Evolutionary conservation across 768 basidiomycete genomes (phyloP), one percentile per base, ranked within the genome.

Genomic region (Cyclocybe cylindracea): DNA sequence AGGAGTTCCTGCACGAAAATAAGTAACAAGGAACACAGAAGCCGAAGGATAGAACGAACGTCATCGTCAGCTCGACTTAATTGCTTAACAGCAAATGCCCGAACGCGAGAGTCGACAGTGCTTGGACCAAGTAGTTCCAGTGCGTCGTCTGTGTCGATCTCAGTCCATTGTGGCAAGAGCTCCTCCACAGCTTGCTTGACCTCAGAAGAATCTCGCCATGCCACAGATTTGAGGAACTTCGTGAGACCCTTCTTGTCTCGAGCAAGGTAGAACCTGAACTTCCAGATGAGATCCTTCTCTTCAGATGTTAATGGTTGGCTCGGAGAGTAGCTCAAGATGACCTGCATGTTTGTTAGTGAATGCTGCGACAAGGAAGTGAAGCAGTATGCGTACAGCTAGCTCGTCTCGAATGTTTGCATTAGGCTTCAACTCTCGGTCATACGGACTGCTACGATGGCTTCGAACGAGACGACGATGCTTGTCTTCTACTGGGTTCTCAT

Each of bases 181-280:
- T 96, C 93, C 66, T 98, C 97, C 11, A 98, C 95, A 0, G 97
- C 97, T 65, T 98, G 97, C 65, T 95, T 96, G 19, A 97, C 94
- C 70, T 99, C 97, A 8, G 89, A 89, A 0, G 89, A 84, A 66
- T 99, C 97, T 36, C 94, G 79, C 97, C 97, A 98, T 14, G 95
- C 94, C 35, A 99, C 97, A 31, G 93, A 94, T 68, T 93, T 98
- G 47, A 99, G 79, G 71, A 99, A 99, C 67, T 99, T 99, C 33
- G 96, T 98, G 37, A 98, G 78, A 2, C 95, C 94, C 8, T 91
- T 86, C 70, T 93, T 95, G 67, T 95, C 92, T 33, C 94, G 77
- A 2, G 87, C 84, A 9, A 99, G 85, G 59, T 97, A 98, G 72
- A 98, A 99, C n/a, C 97, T 84, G 78, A 96, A 99, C 67, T 96